Evolutionary conservation across 352 stramenopile genomes (phyloP).

Genomic region (Phytophthora rubi): DNA sequence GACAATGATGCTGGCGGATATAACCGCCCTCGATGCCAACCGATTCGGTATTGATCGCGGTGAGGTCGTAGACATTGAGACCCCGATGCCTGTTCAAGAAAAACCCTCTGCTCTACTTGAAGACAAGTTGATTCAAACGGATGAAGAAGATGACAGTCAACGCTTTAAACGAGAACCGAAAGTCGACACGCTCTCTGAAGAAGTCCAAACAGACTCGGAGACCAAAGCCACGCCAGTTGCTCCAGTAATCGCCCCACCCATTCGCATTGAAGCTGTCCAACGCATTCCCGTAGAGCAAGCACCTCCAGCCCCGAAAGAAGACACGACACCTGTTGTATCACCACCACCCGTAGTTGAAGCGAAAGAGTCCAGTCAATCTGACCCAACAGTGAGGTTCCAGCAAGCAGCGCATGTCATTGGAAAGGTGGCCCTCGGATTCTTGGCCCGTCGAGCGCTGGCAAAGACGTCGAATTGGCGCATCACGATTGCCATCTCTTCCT

Average conservation of each 20-base stretch:
- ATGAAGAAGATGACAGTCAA: conserved; percentile 44
- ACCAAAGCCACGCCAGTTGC: conserved; percentile 1
- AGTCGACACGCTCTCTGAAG: conserved; percentile 7
- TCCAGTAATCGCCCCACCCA: conserved; percentile 9
- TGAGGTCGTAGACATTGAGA: conserved; percentile 15
- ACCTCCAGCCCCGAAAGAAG: conserved; percentile 7
- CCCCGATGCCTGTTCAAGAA: background rate
- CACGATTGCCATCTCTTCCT: conserved; percentile 34
- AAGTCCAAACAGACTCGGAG: conserved; percentile 42
- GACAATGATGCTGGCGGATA: conserved; percentile 46
- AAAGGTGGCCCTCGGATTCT: conserved; percentile 59
- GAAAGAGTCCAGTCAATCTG: background rate
- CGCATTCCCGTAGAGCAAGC: conserved; percentile 1
- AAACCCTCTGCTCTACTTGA: conserved; percentile 26
- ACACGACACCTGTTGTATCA: background rate
- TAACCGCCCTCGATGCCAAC: conserved; percentile 66
- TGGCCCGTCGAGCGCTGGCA: conserved; percentile 42
- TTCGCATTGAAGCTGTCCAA: conserved; percentile 11
- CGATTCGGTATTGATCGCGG: conserved; percentile 70
- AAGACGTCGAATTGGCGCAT: conserved; percentile 66
- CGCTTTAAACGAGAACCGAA: conserved; percentile 8
- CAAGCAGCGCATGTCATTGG: conserved; percentile 52
- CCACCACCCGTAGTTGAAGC: background rate
- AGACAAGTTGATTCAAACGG: conserved; percentile 67
- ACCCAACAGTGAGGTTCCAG: conserved; percentile 23